These are phyloP conservation scores for Cutaneotrichosporon daszewskae DNA, from an alignment of 1,284 basidiomycete genomes.

Conservation along the genomic window DNA sequence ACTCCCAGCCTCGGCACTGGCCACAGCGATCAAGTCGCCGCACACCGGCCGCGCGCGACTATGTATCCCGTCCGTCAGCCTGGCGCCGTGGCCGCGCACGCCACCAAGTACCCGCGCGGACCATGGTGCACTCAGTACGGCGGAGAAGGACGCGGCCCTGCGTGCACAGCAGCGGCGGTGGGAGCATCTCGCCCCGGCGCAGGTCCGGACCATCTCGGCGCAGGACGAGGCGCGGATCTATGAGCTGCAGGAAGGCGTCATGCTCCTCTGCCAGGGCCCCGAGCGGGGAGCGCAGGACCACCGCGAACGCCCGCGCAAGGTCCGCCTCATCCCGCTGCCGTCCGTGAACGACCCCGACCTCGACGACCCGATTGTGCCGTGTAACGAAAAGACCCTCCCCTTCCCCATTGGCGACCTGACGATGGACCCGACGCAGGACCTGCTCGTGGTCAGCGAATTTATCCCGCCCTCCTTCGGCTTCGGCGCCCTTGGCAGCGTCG, in stretches of 20 bases:
- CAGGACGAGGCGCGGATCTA: slow-evolving; percentile 42
- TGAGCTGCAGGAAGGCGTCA: slow-evolving; percentile 46
- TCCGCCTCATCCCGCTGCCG: slow-evolving; percentile 41
- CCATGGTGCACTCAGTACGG: slow-evolving; percentile 11
- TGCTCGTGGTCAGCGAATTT: slow-evolving; percentile 37
- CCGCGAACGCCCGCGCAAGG: no score
- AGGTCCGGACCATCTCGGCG: slow-evolving; percentile 22
- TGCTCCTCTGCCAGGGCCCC: slow-evolving; percentile 40
- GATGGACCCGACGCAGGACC: slow-evolving; percentile 46
- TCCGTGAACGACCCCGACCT: slow-evolving; percentile 33
- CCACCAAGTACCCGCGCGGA: slow-evolving; percentile 10
- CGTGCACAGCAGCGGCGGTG: slow-evolving; percentile 30
- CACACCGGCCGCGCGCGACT: slow-evolving; percentile 16
- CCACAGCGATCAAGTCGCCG: slow-evolving; percentile 14
- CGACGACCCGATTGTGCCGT: slow-evolving; percentile 22
- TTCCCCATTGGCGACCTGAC: slow-evolving; percentile 45
- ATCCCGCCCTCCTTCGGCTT: not conserved
- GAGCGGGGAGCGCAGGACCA: no score
- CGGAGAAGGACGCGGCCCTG: slow-evolving; percentile 27
- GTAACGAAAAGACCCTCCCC: slow-evolving; percentile 20
- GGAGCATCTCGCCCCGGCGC: slow-evolving; percentile 22
- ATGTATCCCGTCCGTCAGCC: slow-evolving; percentile 14
- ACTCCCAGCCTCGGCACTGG: no score
- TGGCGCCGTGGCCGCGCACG: slow-evolving; percentile 17
- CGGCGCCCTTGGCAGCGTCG: no score